Percentiles rank a stretch among this genome's conserved stretches.
phyloP scores from a whole-genome alignment of 2,329 filamentous ascomycete species.

The Ophiostoma populinum region DNA sequence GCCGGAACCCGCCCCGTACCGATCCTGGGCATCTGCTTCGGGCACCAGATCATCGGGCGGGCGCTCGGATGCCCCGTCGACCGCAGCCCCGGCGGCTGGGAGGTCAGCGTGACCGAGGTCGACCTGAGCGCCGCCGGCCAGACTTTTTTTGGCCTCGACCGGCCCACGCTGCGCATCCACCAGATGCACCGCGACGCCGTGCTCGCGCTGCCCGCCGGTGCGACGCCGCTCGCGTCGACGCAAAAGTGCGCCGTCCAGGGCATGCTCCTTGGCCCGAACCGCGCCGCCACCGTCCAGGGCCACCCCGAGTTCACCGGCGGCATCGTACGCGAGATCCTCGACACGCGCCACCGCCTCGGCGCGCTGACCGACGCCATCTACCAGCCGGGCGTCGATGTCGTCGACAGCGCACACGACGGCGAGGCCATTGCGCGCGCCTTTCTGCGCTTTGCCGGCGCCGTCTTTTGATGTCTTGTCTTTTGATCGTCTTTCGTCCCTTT shows the following conservation, averaged over 20 bases:
- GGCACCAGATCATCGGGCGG: conserved; percentile 68
- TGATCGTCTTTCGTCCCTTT: too few relatives aligned
- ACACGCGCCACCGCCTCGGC: conserved; percentile 44
- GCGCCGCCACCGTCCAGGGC: conserved; percentile 63
- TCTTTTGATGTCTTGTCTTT: too few relatives aligned
- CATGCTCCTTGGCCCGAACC: conserved; percentile 48
- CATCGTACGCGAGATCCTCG: conserved; percentile 53
- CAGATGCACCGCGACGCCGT: conserved; percentile 81
- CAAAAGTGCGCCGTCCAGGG: conserved; percentile 58
- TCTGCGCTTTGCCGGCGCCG: conserved; percentile 47
- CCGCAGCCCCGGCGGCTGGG: conserved; percentile 56
- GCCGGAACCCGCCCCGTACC: conserved; percentile 42
- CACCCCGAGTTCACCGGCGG: conserved; percentile 67
- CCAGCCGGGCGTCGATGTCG: conserved; percentile 49
- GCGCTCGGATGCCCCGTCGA: conserved; percentile 52
- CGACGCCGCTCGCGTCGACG: conserved; percentile 47
- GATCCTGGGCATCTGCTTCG: conserved; percentile 72
- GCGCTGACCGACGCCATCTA: conserved; percentile 55
- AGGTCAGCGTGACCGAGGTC: conserved; percentile 57
- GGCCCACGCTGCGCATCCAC: conserved; percentile 42
- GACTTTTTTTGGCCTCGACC: conserved; percentile 44
- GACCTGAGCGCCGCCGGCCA: conserved; percentile 52
- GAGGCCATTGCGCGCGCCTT: conserved; percentile 58
- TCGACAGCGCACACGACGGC: conserved; percentile 57
- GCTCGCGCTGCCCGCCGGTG: conserved; percentile 40